These are phyloP conservation scores for Didymella pomorum DNA, from an alignment of 2,329 filamentous ascomycete species.

Conservation along the genomic window DNA sequence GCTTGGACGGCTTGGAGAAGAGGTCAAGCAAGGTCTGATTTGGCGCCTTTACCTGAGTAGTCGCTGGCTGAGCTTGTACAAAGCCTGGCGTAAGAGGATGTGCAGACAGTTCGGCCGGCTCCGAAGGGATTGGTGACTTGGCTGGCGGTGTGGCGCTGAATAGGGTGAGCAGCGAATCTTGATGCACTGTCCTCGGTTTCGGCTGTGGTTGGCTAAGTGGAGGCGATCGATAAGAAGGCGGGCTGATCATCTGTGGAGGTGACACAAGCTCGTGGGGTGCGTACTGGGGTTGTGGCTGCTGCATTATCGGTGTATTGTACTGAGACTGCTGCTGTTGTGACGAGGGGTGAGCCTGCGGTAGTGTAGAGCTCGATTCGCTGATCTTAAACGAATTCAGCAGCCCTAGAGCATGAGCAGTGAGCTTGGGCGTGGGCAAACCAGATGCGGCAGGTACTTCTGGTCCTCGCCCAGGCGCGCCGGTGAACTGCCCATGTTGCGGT, in stretches of 20 bases:
- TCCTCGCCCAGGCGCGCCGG: conserved; percentile 46
- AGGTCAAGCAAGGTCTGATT: conserved; percentile 34
- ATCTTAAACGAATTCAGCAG: conserved; percentile 66
- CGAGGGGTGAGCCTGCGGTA: conserved; percentile 18
- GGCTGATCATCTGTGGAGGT: conserved; percentile 38
- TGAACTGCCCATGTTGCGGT: conserved; percentile 35
- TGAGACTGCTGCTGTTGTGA: conserved; percentile 25
- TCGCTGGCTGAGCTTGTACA: conserved; percentile 31
- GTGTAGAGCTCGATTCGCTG: conserved; percentile 35
- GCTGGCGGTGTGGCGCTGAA: conserved; percentile 49
- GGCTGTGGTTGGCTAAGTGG: conserved; percentile 42
- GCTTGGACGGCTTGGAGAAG: conserved; percentile 29
- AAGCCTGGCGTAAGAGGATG: conserved; percentile 52
- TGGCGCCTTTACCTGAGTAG: conserved; percentile 25
- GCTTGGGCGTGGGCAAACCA: conserved; percentile 65
- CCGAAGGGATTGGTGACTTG: conserved; percentile 34
- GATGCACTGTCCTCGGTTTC: conserved; percentile 53
- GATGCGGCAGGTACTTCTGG: conserved; percentile 63
- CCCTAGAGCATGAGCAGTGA: conserved; percentile 65
- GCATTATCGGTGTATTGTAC: conserved; percentile 35
- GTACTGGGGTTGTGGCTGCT: conserved; percentile 34
- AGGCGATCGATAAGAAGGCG: conserved; percentile 42
- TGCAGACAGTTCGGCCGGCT: conserved; percentile 57
- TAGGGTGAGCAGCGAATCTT: conserved; percentile 56
- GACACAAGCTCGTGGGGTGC: conserved; percentile 36